Conservation (phyloP, 768 basidiomycete genomes). For the Mycena polygramma region DNA sequence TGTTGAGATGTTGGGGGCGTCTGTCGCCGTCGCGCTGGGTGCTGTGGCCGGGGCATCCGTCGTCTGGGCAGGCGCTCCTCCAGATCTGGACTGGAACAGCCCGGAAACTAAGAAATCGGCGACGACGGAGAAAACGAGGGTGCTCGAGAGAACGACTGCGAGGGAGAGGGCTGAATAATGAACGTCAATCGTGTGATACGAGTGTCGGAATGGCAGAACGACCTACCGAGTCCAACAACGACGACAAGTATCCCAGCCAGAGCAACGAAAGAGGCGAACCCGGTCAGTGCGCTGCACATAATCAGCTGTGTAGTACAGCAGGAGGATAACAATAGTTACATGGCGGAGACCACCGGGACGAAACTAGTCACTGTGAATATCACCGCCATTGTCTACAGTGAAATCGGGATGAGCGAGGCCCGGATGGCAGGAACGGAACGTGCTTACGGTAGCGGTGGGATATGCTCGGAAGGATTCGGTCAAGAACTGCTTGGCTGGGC, state of each 20-base stretch:
- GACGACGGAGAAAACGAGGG: slow-evolving; percentile 5
- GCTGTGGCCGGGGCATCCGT: not conserved
- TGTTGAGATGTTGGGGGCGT: not conserved
- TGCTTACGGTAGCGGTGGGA: slow-evolving; percentile 5
- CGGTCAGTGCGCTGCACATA: slow-evolving; percentile 1
- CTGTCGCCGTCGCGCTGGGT: not conserved
- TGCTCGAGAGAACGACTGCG: not conserved
- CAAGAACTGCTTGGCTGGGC: slow-evolving; percentile 5
- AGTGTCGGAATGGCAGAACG: no score
- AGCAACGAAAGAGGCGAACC: slow-evolving; percentile 5
- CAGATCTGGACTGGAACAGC: not conserved
- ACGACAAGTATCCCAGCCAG: not conserved
- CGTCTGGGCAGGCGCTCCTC: not conserved
- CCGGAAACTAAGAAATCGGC: not conserved
- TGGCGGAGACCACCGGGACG: slow-evolving; percentile 8
- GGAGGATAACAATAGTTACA: not conserved
- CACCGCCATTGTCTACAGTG: not conserved
- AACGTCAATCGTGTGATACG: not conserved
- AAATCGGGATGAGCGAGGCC: not conserved
- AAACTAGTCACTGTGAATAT: slow-evolving; percentile 4
- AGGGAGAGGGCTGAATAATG: not conserved
- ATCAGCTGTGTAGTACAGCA: not conserved
- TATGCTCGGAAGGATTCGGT: not conserved
- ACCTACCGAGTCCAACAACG: slow-evolving; percentile 11
- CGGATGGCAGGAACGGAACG: no score